Evolutionary conservation across 768 basidiomycete genomes (phyloP).

Genomic region (Candolleomyces eurysporus): DNA sequence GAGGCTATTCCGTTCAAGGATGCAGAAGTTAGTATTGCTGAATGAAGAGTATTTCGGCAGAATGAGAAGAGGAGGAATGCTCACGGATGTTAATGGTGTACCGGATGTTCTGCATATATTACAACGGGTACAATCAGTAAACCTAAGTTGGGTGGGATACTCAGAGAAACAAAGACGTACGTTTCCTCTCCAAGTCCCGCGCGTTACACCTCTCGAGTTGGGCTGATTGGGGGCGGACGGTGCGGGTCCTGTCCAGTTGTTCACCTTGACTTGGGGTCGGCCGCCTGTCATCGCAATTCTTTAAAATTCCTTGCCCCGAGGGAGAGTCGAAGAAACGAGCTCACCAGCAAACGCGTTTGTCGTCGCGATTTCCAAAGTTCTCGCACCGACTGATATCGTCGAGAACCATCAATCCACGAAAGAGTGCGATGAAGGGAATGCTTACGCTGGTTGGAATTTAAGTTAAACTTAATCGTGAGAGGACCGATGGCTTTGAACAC

Average conservation of each 20-base stretch:
- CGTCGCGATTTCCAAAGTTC: constrained; percentile 34
- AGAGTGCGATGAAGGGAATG: background rate
- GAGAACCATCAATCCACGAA: background rate
- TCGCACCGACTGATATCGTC: constrained; percentile 21
- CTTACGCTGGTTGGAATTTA: constrained; percentile 25
- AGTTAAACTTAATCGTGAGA: constrained; percentile 26
- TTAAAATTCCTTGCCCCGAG: background rate
- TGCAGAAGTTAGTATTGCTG: too few species aligned
- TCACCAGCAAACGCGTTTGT: constrained; percentile 35
- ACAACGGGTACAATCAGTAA: background rate
- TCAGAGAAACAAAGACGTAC: constrained; percentile 15
- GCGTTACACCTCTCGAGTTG: constrained; percentile 34
- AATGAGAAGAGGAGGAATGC: constrained; percentile 8
- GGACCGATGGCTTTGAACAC: constrained; percentile 36
- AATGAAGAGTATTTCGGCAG: background rate
- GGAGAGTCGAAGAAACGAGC: background rate
- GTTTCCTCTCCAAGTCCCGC: constrained; percentile 37
- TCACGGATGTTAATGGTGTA: constrained; percentile 35
- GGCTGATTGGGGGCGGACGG: constrained; percentile 30
- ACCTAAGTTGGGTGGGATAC: background rate
- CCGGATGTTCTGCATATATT: constrained; percentile 25
- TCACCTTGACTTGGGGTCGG: constrained; percentile 30
- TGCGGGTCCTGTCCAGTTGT: constrained; percentile 27
- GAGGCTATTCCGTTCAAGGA: too few species aligned
- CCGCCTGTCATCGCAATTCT: constrained; percentile 18